These are phyloP conservation scores for Mrakia blollopis DNA, from an alignment of 768 basidiomycete species.

Conservation along the genomic window DNA sequence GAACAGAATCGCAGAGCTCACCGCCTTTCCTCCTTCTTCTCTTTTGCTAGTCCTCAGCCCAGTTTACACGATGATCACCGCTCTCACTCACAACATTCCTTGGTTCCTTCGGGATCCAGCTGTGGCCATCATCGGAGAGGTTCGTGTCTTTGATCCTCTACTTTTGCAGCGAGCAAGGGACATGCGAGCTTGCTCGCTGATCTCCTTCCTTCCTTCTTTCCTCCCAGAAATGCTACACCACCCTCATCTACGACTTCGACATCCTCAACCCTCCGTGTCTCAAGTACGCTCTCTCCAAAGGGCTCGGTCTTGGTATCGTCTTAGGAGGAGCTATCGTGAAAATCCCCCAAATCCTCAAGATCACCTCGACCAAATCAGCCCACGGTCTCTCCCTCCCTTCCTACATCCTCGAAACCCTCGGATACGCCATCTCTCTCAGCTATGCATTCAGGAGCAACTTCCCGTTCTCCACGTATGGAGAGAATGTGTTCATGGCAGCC, in stretches of 20 bases:
- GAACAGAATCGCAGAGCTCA: no score
- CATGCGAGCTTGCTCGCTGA: not conserved
- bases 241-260: slow-evolving; percentile 80
- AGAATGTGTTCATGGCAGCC: slow-evolving; percentile 91
- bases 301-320: slow-evolving; percentile 85
- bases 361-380: slow-evolving; percentile 54
- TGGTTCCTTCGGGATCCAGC: slow-evolving; percentile 77
- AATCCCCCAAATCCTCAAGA: slow-evolving; percentile 57
- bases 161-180: not conserved
- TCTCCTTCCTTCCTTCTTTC: not conserved
- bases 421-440: slow-evolving; percentile 80
- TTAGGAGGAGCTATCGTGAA: slow-evolving; percentile 90
- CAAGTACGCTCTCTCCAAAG: slow-evolving; percentile 88
- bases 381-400: slow-evolving; percentile 80
- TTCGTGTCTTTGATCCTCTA: slow-evolving; percentile 40
- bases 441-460: slow-evolving; percentile 81
- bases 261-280: slow-evolving; percentile 72
- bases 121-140: slow-evolving; percentile 74
- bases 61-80: slow-evolving; percentile 33
- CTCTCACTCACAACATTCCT: slow-evolving; percentile 74
- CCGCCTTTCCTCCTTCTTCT: not conserved
- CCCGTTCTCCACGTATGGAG: slow-evolving; percentile 96
- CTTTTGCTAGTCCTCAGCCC: not conserved
- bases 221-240: slow-evolving; percentile 77
- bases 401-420: slow-evolving; percentile 82